Conservation (phyloP, 73 alveolate genomes). For the Paramecium sexaurelia region DNA sequence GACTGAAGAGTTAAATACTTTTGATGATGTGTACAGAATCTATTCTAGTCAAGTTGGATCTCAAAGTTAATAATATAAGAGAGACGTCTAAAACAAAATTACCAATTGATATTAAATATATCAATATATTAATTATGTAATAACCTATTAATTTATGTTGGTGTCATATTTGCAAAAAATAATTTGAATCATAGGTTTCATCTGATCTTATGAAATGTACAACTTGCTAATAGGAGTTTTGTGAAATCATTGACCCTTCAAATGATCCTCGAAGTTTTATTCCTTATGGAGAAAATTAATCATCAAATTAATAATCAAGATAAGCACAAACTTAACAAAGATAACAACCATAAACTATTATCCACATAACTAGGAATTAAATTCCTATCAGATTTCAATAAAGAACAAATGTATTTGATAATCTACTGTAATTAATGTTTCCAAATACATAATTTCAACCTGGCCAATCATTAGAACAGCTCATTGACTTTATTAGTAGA, state of each 20-base stretch:
- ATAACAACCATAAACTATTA: background rate
- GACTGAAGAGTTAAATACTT: constrained; percentile 13
- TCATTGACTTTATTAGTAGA: constrained; percentile 74
- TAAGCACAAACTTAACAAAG: background rate
- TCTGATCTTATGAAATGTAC: constrained; percentile 12
- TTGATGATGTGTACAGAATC: constrained; percentile 58
- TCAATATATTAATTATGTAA: constrained; percentile 30
- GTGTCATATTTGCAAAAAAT: constrained; percentile 80
- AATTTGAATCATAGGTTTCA: constrained; percentile 37
- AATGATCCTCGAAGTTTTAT: constrained; percentile 67
- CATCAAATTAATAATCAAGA: background rate
- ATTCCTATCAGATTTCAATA: background rate
- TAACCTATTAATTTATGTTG: constrained; percentile 52
- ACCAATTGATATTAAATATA: constrained; percentile 12
- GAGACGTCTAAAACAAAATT: constrained; percentile 7
- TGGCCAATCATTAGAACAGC: constrained; percentile 69
- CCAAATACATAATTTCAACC: constrained; percentile 12
- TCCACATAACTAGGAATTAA: background rate
- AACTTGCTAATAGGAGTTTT: constrained; percentile 47
- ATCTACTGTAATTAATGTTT: constrained; percentile 3
- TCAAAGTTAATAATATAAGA: constrained; percentile 9
- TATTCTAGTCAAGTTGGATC: constrained; percentile 46
- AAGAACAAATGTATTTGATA: constrained; percentile 28
- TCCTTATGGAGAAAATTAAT: constrained; percentile 65
- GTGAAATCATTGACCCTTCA: constrained; percentile 54